Conservation (phyloP, 345 rosid genomes). For the Lumnitzera littorea region DNA sequence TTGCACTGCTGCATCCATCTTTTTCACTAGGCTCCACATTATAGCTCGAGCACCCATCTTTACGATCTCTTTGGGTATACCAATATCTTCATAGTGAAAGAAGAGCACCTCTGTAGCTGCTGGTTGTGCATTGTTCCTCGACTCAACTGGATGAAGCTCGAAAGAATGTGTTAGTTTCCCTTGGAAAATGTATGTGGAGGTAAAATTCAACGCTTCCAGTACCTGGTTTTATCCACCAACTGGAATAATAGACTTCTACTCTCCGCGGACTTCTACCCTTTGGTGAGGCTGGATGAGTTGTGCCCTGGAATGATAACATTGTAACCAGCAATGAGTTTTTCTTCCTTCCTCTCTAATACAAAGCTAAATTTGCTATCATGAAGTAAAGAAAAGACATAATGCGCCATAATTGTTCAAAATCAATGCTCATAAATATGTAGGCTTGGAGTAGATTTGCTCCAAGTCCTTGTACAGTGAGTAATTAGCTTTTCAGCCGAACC, state of each 20-base stretch:
- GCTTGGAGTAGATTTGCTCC: background rate
- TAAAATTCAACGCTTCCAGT: background rate
- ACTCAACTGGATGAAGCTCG: conserved; percentile 9
- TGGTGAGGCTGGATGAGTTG: conserved; percentile 5
- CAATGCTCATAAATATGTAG: background rate
- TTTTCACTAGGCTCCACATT: conserved; percentile 15
- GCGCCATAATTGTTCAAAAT: background rate
- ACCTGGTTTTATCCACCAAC: conserved; percentile 14
- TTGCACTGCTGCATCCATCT: conserved; percentile 6
- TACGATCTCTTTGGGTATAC: conserved; percentile 8
- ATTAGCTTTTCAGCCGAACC: background rate
- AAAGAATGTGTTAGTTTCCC: background rate
- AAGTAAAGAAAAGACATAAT: too few species aligned
- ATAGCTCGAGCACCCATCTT: conserved; percentile 13
- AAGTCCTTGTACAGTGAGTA: background rate
- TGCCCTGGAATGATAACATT: conserved; percentile 5
- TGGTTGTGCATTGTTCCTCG: conserved; percentile 1
- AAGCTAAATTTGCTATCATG: too few species aligned
- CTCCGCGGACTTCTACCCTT: conserved; percentile 1
- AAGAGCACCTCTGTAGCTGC: conserved; percentile 16
- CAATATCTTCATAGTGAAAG: conserved; percentile 17
- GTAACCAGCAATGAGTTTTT: too few species aligned
- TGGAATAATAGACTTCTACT: conserved; percentile 15
- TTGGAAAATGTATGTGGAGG: too few species aligned
- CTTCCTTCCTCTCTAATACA: too few species aligned